Evolutionary conservation across 805 yeast species (phyloP), one percentile per base, ranked within the genome.

Genomic region (Grigorovia humatica): DNA sequence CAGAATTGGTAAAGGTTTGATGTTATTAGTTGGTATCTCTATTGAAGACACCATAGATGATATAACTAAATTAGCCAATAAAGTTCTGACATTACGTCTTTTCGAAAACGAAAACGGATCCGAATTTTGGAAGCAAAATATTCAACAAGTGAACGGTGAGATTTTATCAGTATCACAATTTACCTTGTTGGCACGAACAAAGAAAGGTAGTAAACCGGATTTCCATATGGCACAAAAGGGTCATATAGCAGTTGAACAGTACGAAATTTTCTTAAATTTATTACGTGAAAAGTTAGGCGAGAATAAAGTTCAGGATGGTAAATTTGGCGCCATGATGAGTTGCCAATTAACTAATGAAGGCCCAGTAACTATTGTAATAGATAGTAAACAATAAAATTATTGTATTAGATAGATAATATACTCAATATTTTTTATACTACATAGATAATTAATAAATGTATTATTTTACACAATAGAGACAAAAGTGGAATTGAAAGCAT

Each of bases 241-340:
- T 18, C 68, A 68, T n/a, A 58, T 70, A 3, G 79, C 80, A 0
- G 67, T 63, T 38, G 71, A 67, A 2, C 53, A 72, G 23, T 77
- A 75, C 55, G 74, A 80, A 9, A 61, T 65, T 47, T 83, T 88
- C 54, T 65, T 86, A 51, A 48, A 51, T 1, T 62, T 71, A 20
- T 67, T 87, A 52, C 67, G 73, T 54, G 61, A 58, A 1, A 78
- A 77, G n/a, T 54, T 88, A 52, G 86, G 86, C 0, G 76, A 73
- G 0, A 81, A 74, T 0, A 79, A 78, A 47, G 95, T 89, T 2
- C 76, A 83, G 56, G 96, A 90, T 60, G 99, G 99, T 2, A 74
- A 79, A 51, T 93, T 93, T 65, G 99, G 98, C 0, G 98, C 91
- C 11, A 87, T 91, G 96, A 93, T 93, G 99, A 95, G 88, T 56